Evolutionary conservation across 1,139 yeast species (phyloP), one percentile per base, ranked within the genome.

Genomic region (Nakaseomyces nivariensis): DNA sequence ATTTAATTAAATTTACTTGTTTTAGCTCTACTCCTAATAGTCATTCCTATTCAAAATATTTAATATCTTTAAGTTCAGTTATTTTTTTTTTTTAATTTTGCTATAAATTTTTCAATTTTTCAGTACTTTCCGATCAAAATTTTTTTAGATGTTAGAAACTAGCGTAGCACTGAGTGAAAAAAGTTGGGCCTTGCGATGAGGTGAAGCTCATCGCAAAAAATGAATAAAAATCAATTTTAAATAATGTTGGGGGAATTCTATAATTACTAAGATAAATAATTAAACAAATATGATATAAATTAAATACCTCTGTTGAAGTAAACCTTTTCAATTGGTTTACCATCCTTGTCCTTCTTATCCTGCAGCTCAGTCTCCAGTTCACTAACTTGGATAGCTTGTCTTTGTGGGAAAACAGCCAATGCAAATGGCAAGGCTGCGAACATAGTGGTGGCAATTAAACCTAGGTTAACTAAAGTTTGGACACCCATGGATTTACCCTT

Each of bases 231-330:
- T 17, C 22, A 17, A 17, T 3, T 17, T 17, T 17, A 17, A 17
- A 17, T 17, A 17, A 17, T 17, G 22, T 17, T 17, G 22, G 22
- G 22, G 22, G 22, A 17, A 17, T 17, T 17, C 22, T 17, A 17
- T 17, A 17, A 17, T 17, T 17, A n/a, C n/a, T n/a, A 17, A 33
- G 25, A 24, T 24, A 43, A 33, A 17, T 43, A 43, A 24, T 5
- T 7, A 13, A 32, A 25, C 7, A 9, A 8, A 4, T 38, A 25
- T 11, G 4, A 26, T 38, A 29, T 11, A 13, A 27, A n/a, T 54
- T 74, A 87, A 61, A 92, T 88, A 57, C 98, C 98, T 68, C 98
- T 81, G 70, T 92, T 92, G 70, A 90, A 92, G 72, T 84, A 84
- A 37, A 90, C 88, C 24, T 72, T 66, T 31, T 71, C 68, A 49